Base-by-base conservation (phyloP, 768 basidiomycete species). In the Stropharia rugosoannulata region DNA sequence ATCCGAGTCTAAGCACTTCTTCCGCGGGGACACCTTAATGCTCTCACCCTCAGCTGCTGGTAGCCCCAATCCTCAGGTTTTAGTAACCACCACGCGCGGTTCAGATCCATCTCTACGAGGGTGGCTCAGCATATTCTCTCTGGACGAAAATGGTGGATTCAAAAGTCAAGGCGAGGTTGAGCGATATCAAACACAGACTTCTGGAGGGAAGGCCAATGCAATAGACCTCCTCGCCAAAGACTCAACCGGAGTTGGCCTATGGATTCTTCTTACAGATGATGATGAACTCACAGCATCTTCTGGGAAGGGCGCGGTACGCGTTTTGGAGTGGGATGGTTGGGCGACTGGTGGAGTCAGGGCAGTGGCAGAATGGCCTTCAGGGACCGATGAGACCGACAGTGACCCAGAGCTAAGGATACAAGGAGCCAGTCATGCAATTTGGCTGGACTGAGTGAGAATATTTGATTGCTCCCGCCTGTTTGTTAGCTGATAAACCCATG, bases 381-480 rank as follows among this genome's bases (percentile, higher is more conserved):
- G 50, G 9, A 51, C 39, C 53, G 64, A 65, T 9, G 22, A 52
- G 8, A 61, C 56, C 16, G 57, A 62, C n/a, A 60, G 55, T 16
- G 27, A 27, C 12, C 57, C 54, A 18, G 53, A 54, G 8, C 66
- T 67, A 45, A 54, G 56, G 48, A 76, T 80, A 67, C 64, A 63
- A 29, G 80, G 80, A 1, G 79, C 73, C 1, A 82, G 80, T 55
- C 80, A 82, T 70, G 80, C 80, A 6, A 69, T 81, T 27, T 81
- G 80, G 80, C 62, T 81, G 60, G 72, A 76, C 63, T 80, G 44
- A 62, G 27, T 49, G 35, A 36, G 47, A 16, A 49, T 5, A 3
- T 12, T 43, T 22, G 12, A 19, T 29, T 32, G 32, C 37, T 16
- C 27, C 16, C 27, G n/a, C 2, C 19, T 7, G 6, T 41, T 41